These are phyloP conservation scores for Hyaloscypha finlandica DNA, from an alignment of 495 filamentous ascomycete genomes.

Conservation along the genomic window DNA sequence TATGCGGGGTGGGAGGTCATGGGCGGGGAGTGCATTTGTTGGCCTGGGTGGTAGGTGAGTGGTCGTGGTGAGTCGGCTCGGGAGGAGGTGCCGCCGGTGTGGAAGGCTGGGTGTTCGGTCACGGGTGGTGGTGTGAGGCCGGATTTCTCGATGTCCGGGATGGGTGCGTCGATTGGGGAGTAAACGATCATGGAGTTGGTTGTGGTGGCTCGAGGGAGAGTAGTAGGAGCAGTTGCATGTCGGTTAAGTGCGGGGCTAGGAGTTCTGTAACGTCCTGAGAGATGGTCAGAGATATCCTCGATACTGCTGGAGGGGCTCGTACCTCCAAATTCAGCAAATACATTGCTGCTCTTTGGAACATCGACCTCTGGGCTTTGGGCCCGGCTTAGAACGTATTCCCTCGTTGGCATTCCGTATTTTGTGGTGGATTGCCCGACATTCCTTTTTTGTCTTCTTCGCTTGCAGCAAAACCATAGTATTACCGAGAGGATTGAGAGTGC, in stretches of 20 bases:
- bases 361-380: not conserved
- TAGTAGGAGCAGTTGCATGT: not conserved
- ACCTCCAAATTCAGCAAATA: constrained; percentile 19
- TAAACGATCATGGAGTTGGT: not conserved
- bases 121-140: constrained; percentile 19
- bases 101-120: constrained; percentile 22
- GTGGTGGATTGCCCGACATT: not conserved
- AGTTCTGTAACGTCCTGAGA: constrained; percentile 1
- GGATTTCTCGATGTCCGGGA: constrained; percentile 25
- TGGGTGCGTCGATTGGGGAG: constrained; percentile 6
- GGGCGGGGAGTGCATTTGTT: constrained; percentile 6
- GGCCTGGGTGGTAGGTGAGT: constrained; percentile 6
- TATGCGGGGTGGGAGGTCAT: constrained; percentile 22
- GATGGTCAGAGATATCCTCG: not conserved
- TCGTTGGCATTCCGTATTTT: not conserved
- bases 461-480: constrained; percentile 13
- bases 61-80: constrained; percentile 8
- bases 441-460: constrained; percentile 9
- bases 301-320: not conserved
- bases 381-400: constrained; percentile 7
- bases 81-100: constrained; percentile 2
- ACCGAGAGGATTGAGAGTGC: constrained; percentile 5
- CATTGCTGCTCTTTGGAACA: not conserved
- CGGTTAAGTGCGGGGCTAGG: not conserved
- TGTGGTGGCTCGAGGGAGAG: not conserved